Evolutionary conservation across 192 early-diverging fungal species (phyloP).

Genomic region (Mortierella antarctica): DNA sequence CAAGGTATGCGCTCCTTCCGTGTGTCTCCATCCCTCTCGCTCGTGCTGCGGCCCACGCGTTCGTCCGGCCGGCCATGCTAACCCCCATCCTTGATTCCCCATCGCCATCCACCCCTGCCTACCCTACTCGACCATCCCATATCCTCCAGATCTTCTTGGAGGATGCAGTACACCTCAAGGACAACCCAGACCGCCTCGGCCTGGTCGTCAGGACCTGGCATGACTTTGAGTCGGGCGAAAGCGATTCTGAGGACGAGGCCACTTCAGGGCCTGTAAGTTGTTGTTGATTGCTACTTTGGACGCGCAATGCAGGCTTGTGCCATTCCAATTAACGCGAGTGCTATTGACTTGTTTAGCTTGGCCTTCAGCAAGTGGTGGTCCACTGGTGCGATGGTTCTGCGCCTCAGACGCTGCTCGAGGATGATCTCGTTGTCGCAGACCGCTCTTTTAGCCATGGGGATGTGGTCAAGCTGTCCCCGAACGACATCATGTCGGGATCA

Average conservation of each 20-base stretch:
- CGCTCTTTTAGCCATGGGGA: conserved; percentile 55
- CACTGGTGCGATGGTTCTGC: conserved; percentile 48
- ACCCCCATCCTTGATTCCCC: neutral
- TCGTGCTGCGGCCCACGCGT: neutral
- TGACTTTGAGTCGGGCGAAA: conserved; percentile 53
- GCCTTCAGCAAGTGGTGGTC: conserved; percentile 41
- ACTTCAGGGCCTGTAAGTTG: conserved; percentile 25
- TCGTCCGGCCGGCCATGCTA: neutral
- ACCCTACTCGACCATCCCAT: neutral
- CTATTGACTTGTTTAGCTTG: conserved; percentile 16
- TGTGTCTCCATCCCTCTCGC: neutral
- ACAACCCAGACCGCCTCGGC: conserved; percentile 37
- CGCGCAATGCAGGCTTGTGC: too few relatives aligned
- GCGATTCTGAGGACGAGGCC: conserved; percentile 44
- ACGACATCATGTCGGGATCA: conserved; percentile 52
- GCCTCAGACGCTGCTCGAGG: conserved; percentile 39
- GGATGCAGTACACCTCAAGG: conserved; percentile 50
- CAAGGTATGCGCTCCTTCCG: conserved; percentile 1
- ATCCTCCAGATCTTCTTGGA: conserved; percentile 48
- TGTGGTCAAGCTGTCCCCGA: conserved; percentile 51
- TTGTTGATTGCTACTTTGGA: neutral
- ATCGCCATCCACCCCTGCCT: neutral
- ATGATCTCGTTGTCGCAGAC: conserved; percentile 49
- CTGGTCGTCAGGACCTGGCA: conserved; percentile 56
- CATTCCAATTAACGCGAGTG: neutral